Conservation (phyloP, 441 rosid genomes). For the Flueggea neowawraea region DNA sequence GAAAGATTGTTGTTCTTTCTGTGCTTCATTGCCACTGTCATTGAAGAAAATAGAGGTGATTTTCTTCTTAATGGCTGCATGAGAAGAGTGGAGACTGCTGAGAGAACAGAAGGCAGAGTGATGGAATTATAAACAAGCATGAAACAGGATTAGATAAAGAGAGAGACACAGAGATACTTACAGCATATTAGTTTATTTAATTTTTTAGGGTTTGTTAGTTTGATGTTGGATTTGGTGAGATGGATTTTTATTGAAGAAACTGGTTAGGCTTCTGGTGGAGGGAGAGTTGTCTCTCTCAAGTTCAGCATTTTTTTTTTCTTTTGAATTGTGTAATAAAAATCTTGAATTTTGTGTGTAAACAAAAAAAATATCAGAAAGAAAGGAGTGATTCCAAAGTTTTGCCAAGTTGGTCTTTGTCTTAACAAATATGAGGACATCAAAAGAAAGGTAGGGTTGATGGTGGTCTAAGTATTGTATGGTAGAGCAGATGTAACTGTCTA, state of each 20-base stretch:
- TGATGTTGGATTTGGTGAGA: constrained; percentile 65
- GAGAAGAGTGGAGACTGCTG: constrained; percentile 8
- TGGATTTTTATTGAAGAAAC: constrained; percentile 53
- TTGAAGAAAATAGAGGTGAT: constrained; percentile 38
- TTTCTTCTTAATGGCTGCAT: constrained; percentile 72
- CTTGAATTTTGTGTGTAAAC: constrained; percentile 3
- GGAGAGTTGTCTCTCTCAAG: constrained; percentile 51
- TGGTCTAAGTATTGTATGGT: too few relatives aligned
- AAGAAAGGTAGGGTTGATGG: neutral
- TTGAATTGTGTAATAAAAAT: neutral
- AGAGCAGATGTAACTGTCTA: too few relatives aligned
- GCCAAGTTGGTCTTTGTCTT: constrained; percentile 38
- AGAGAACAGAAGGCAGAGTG: constrained; percentile 12
- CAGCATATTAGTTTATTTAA: constrained; percentile 11
- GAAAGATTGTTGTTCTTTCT: constrained; percentile 69
- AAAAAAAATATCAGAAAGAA: neutral
- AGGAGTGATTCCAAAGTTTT: constrained; percentile 43
- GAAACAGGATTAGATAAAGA: constrained; percentile 25
- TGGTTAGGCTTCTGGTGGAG: constrained; percentile 48
- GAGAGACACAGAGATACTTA: constrained; percentile 15
- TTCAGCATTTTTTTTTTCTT: neutral
- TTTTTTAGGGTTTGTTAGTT: constrained; percentile 13
- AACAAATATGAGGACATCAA: neutral
- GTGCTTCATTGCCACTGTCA: constrained; percentile 71
- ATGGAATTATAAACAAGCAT: constrained; percentile 26